phyloP scores from a whole-genome alignment of 1,139 yeast species.

The Kurtzmaniella quercitrusa region DNA sequence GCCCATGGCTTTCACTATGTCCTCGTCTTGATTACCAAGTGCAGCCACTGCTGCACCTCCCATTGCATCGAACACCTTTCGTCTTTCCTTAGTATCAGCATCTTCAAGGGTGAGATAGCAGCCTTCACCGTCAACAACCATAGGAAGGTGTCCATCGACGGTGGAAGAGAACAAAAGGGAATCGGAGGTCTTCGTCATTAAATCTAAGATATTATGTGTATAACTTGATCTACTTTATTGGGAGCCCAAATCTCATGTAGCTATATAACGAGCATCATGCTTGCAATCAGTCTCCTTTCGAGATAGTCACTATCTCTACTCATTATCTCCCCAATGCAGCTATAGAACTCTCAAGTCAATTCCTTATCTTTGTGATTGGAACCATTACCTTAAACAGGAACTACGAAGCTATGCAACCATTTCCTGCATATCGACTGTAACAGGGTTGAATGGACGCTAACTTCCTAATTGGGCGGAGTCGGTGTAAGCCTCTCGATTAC shows the following conservation, averaged over 20 bases:
- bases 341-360: neutral
- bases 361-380: neutral
- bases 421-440: neutral
- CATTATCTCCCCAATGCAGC: neutral
- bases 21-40: conserved; percentile 54
- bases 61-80: conserved; percentile 44
- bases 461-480: neutral
- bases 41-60: conserved; percentile 66
- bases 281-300: too few species aligned
- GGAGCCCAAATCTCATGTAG: neutral
- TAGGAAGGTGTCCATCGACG: conserved; percentile 35
- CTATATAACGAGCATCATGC: too few species aligned
- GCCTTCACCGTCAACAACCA: conserved; percentile 47
- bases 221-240: neutral
- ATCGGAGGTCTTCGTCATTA: conserved; percentile 5
- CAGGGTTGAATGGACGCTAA: neutral
- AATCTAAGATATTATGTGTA: neutral
- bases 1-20: conserved; percentile 41
- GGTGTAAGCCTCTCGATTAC: neutral
- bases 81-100: conserved; percentile 38
- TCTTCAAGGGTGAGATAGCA: conserved; percentile 44
- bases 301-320: neutral
- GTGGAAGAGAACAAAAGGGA: conserved; percentile 40
- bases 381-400: neutral
- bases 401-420: neutral